Conservation (phyloP, 768 basidiomycete species). For the Collybiopsis luxurians region DNA sequence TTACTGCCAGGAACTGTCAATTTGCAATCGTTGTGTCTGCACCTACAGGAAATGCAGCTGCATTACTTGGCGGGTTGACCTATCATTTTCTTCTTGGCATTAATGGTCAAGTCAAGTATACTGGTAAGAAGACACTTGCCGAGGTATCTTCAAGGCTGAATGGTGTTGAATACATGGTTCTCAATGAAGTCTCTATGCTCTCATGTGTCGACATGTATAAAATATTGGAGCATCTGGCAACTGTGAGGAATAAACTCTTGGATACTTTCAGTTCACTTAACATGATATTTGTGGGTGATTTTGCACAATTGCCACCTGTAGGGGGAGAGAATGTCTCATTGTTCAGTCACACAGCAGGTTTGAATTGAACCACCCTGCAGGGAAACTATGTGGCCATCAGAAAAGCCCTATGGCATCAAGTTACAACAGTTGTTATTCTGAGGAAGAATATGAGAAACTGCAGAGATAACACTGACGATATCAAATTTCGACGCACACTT, state of each 20-base stretch:
- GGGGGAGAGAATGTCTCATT: slow-evolving; percentile 15
- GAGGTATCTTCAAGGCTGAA: slow-evolving; percentile 11
- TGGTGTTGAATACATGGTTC: slow-evolving; percentile 26
- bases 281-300: slow-evolving; percentile 33
- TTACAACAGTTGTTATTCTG: slow-evolving; percentile 24
- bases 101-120: slow-evolving; percentile 1
- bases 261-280: slow-evolving; percentile 24
- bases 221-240: slow-evolving; percentile 18
- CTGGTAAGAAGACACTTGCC: background rate
- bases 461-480: slow-evolving; percentile 10
- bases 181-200: slow-evolving; percentile 34
- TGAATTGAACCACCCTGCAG: background rate
- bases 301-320: slow-evolving; percentile 30
- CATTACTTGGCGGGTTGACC: slow-evolving; percentile 19
- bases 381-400: slow-evolving; percentile 20
- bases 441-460: slow-evolving; percentile 29
- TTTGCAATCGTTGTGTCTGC: slow-evolving; percentile 15
- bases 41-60: slow-evolving; percentile 22
- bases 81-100: slow-evolving; percentile 23
- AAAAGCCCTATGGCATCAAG: slow-evolving; percentile 27
- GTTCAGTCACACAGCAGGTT: slow-evolving; percentile 8
- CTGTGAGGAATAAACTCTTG: background rate
- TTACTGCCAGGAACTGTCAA: slow-evolving; percentile 10
- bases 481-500: slow-evolving; percentile 13
- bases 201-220: slow-evolving; percentile 21